Evolutionary conservation across 305 asterid species (phyloP), one percentile per base, ranked within the genome.

Genomic region (Fraxinus platypoda): DNA sequence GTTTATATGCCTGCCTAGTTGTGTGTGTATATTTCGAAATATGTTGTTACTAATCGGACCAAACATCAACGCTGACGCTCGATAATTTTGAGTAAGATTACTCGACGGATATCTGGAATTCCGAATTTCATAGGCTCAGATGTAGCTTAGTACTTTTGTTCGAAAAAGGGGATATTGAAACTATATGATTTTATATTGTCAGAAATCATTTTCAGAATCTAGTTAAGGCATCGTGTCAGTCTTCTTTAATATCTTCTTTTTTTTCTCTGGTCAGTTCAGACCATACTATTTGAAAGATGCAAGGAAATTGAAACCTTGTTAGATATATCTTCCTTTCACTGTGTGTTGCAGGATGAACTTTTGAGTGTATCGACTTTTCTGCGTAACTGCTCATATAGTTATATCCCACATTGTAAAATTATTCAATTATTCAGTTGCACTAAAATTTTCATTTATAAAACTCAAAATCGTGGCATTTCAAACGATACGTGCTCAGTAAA

Each of bases 321-420:
- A 31, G 2, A 1, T 33, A 15, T 1, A 19, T 30, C 76, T 31
- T 13, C 28, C 1, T 35, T 66, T 34, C 41, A 37, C 80, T 81
- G 34, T 3, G 21, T 77, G 78, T 81, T 87, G 88, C 93, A 93
- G 95, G 97, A 93, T 87, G 97, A 93, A 81, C 91, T 93, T 93
- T 78, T 91, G 87, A 90, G 76, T 21, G 52, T 26, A 23, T 62
- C 15, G 15, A 7, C 15, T 2, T 21, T 8, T 68, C 64, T 64
- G 71, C 19, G 81, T 17, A 37, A 54, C 38, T 28, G 31, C 31
- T 28, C 31, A 28, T 1, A 28, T 28, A 28, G 31, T 28, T 17
- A 0, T 25, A 78, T 31, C 41, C 23, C 17, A 2, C 4, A 31
- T 75, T 54, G 37, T 21, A 76, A 41, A 33, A 33, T 33, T 33